Percentiles rank a stretch among this genome's conserved stretches.
These are phyloP conservation scores for Ilyonectria mors-panacis DNA, from an alignment of 2,329 filamentous ascomycete species.

Conservation along the genomic window DNA sequence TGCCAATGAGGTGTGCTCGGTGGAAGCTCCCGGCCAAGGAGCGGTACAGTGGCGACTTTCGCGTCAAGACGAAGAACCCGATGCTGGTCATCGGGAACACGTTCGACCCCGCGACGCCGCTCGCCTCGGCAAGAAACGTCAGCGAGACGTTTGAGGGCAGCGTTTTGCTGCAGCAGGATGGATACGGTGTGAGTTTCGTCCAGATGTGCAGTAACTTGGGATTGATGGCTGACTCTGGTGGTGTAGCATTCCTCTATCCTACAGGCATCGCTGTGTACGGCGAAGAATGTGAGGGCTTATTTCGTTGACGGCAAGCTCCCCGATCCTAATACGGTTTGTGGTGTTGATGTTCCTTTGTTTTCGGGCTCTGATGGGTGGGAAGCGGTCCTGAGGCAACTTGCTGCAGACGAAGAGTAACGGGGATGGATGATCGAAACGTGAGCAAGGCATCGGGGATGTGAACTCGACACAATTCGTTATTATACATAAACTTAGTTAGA, in stretches of 20 bases:
- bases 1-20: constrained; percentile 52
- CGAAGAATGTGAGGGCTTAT: constrained; percentile 31
- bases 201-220: not conserved
- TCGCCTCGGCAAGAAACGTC: constrained; percentile 55
- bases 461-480: not conserved
- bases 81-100: constrained; percentile 58
- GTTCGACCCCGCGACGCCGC: constrained; percentile 56
- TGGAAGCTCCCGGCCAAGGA: constrained; percentile 58
- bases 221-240: not conserved
- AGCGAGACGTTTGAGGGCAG: constrained; percentile 56
- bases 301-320: constrained; percentile 38
- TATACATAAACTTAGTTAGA: too few species aligned
- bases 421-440: not conserved
- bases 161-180: constrained; percentile 54
- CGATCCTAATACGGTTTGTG: constrained; percentile 31
- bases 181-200: constrained; percentile 53
- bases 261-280: constrained; percentile 37
- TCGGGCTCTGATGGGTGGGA: constrained; percentile 34
- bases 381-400: constrained; percentile 20
- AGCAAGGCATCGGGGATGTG: not conserved
- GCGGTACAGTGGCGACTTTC: constrained; percentile 52
- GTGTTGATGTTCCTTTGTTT: constrained; percentile 27
- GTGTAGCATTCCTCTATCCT: constrained; percentile 32
- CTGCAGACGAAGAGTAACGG: not conserved
- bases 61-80: constrained; percentile 51